These are phyloP conservation scores for Linanthus parryae DNA, from an alignment of 148 eudicot genomes.

Conservation along the genomic window DNA sequence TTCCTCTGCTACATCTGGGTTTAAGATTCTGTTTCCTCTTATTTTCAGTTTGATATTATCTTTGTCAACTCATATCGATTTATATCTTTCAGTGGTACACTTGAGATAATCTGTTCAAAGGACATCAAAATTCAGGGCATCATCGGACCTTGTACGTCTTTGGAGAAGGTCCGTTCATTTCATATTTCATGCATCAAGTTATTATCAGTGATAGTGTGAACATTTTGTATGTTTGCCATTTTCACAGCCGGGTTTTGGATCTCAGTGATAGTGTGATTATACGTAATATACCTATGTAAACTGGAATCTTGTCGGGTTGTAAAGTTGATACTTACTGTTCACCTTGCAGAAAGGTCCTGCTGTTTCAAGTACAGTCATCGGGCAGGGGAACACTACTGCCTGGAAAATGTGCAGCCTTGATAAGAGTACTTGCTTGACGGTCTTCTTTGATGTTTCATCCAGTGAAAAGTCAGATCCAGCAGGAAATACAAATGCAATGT, in stretches of 20 bases:
- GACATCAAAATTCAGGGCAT: slow-evolving; percentile 90
- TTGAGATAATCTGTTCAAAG: slow-evolving; percentile 87
- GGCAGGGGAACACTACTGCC: slow-evolving; percentile 84
- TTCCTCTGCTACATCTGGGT: too few species aligned
- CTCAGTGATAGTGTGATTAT: too few species aligned
- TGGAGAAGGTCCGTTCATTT: slow-evolving; percentile 78
- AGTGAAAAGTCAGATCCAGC: slow-evolving; percentile 73
- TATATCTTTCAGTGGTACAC: slow-evolving; percentile 67
- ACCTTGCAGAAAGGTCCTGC: slow-evolving; percentile 86
- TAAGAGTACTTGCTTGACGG: slow-evolving; percentile 72
- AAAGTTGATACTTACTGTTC: too few species aligned
- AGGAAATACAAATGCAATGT: slow-evolving; percentile 53
- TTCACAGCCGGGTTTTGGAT: too few species aligned
- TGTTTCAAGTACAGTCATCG: slow-evolving; percentile 76
- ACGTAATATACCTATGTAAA: too few species aligned
- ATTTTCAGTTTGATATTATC: too few species aligned
- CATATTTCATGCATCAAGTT: too few species aligned
- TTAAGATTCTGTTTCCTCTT: too few species aligned
- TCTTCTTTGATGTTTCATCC: slow-evolving; percentile 86
- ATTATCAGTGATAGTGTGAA: too few species aligned
- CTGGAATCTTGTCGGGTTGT: too few species aligned
- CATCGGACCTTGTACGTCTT: slow-evolving; percentile 90
- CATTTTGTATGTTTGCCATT: too few species aligned
- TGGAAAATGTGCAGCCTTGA: slow-evolving; percentile 97
- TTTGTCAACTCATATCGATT: too few species aligned